Conservation (phyloP, 306 rosid species). For the Ammopiptanthus mongolicus region DNA sequence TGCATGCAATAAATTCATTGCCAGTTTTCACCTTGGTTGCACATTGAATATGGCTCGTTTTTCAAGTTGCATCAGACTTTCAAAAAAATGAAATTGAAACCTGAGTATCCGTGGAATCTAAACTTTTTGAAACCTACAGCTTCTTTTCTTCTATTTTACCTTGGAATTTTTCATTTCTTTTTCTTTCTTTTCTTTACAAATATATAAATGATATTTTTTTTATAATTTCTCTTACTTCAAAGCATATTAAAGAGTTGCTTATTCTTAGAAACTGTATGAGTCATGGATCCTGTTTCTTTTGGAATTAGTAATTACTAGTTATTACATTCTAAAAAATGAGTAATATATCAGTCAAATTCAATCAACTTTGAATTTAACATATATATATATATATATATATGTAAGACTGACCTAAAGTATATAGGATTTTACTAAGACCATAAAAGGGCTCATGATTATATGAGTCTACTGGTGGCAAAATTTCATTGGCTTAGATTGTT, state of each 20-base stretch:
- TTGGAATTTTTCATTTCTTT: neutral
- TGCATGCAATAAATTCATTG: neutral
- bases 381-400: neutral
- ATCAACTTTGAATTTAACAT: neutral
- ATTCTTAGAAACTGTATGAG: neutral
- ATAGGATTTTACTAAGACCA: neutral
- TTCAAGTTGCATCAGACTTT: neutral
- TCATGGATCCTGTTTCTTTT: neutral
- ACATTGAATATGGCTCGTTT: neutral
- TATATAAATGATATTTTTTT: neutral
- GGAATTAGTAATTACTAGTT: neutral
- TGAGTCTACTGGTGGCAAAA: neutral
- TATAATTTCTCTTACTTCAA: neutral
- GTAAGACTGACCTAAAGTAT: neutral
- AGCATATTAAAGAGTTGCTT: neutral
- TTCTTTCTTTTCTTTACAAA: neutral
- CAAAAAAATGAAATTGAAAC: neutral
- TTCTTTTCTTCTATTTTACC: neutral
- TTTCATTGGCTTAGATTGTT: neutral
- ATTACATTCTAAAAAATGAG: neutral
- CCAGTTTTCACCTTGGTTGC: neutral
- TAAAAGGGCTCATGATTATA: neutral
- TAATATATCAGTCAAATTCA: neutral
- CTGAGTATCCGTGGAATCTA: neutral
- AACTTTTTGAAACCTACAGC: neutral